Evolutionary conservation across 2,329 filamentous ascomycete species (phyloP).

Genomic region (Cadophora malorum): DNA sequence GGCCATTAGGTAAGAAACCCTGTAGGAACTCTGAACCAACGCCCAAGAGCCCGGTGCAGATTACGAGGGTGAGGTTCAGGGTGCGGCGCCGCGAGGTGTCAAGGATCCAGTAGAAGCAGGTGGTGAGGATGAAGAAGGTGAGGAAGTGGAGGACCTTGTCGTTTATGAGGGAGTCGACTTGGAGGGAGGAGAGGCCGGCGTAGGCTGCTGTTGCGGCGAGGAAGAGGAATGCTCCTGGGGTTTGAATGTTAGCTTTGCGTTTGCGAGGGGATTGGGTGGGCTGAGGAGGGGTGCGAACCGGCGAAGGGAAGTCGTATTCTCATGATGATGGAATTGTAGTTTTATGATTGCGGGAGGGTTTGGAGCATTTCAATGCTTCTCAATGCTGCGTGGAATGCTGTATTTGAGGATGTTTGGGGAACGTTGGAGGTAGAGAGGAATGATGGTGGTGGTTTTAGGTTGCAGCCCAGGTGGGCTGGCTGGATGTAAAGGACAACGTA

Average conservation of each 20-base stretch:
- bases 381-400: not conserved
- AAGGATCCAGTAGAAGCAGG: slow-evolving; percentile 94
- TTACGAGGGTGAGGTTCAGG: slow-evolving; percentile 80
- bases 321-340: slow-evolving; percentile 57
- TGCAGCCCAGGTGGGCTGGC: slow-evolving; percentile 1
- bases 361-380: slow-evolving; percentile 7
- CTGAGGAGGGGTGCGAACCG: slow-evolving; percentile 60
- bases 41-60: slow-evolving; percentile 76
- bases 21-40: slow-evolving; percentile 80
- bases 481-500: not conserved
- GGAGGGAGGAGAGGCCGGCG: slow-evolving; percentile 73
- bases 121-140: slow-evolving; percentile 88
- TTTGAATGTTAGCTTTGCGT: slow-evolving; percentile 17
- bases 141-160: slow-evolving; percentile 89
- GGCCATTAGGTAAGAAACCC: slow-evolving; percentile 74
- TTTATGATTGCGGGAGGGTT: slow-evolving; percentile 5
- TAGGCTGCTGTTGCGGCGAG: slow-evolving; percentile 80
- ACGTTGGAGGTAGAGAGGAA: slow-evolving; percentile 8
- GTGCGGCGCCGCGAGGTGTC: slow-evolving; percentile 88
- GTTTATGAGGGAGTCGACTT: slow-evolving; percentile 67
- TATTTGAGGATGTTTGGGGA: not conserved
- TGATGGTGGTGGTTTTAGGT: slow-evolving; percentile 2
- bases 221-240: slow-evolving; percentile 68
- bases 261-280: not conserved
- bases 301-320: slow-evolving; percentile 89